Conservation (phyloP, 2,329 filamentous ascomycete genomes). For the Aspergillus amoenus region DNA sequence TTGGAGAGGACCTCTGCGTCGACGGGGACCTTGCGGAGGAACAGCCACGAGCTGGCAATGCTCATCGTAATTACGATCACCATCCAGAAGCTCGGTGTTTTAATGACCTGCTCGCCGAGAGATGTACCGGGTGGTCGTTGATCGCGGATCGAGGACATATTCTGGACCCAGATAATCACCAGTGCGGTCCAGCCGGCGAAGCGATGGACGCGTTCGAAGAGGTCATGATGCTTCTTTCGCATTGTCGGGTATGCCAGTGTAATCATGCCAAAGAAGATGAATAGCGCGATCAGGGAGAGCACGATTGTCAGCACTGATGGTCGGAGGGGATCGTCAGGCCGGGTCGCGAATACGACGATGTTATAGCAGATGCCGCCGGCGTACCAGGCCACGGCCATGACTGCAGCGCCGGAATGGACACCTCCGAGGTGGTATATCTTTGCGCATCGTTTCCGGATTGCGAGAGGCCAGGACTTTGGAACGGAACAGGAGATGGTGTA, state of each 20-base stretch:
- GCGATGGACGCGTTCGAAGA: constrained; percentile 38
- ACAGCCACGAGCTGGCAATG: constrained; percentile 23
- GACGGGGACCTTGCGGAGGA: constrained; percentile 21
- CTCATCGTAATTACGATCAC: constrained; percentile 21
- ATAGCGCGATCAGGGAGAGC: constrained; percentile 31
- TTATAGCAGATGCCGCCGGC: constrained; percentile 16
- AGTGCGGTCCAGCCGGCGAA: constrained; percentile 36
- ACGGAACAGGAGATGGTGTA: constrained; percentile 34
- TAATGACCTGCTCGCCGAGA: neutral
- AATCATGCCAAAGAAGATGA: constrained; percentile 12
- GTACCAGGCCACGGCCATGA: constrained; percentile 46
- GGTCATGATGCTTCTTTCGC: constrained; percentile 32
- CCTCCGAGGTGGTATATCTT: constrained; percentile 45
- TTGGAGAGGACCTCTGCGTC: constrained; percentile 21
- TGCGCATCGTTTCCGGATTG: constrained; percentile 34
- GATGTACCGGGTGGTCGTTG: neutral
- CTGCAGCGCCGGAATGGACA: constrained; percentile 38
- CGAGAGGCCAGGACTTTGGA: constrained; percentile 33
- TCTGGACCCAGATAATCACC: constrained; percentile 15
- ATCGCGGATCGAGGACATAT: constrained; percentile 12
- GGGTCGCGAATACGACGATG: neutral
- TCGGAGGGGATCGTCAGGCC: neutral
- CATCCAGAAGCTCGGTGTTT: constrained; percentile 22
- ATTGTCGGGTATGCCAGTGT: constrained; percentile 20
- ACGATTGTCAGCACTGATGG: neutral